Evolutionary conservation across 1,284 basidiomycete species (phyloP), one percentile per base, ranked within the genome.

Genomic region (Irpex rosettiformis): DNA sequence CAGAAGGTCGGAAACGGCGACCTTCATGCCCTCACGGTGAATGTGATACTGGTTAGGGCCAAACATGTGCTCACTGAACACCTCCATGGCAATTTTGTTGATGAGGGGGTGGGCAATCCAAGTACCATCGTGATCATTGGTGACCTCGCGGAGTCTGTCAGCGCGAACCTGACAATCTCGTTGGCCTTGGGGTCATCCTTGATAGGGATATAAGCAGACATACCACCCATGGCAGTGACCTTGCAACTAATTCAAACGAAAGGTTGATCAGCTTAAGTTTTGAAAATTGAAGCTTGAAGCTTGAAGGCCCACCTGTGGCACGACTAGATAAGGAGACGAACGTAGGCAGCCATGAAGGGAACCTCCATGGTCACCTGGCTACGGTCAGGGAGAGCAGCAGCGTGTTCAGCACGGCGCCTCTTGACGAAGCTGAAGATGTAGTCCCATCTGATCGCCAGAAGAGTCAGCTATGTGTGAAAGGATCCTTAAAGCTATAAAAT

Each of bases 41-140:
- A 96, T 77, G 73, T 97, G 89, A 75, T 98, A 99, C 88, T 95
- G 95, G 74, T 98, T 96, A n/a, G 95, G 91, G 22, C 96, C 92
- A 62, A 89, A 81, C 95, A 98, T 98, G 74, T 96, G 75, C 71
- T 92, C 79, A 74, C 99, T 88, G 72, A 99, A 99, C 65, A 98
- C 79, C 61, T 94, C 88, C 71, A 89, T 85, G 5, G 96, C 96
- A 61, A 99, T 95, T 66, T 86, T 82, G 78, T 97, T 93, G 68
- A 99, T 92, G 59, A 96, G 90, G 1, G 97, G 97, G 75, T 99
- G 97, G 5, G 97, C 97, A 62, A 98, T 98, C 96, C 96, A 98
- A 3, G 91, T 93, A 27, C 89, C 96, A 72, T 99, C 97, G 73
- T 99, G 97, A 8, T 97, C 97, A 24, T 94, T 93, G 49, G 83